Base-by-base conservation (phyloP, 345 rosid genomes). In the Raphanus sativus region DNA sequence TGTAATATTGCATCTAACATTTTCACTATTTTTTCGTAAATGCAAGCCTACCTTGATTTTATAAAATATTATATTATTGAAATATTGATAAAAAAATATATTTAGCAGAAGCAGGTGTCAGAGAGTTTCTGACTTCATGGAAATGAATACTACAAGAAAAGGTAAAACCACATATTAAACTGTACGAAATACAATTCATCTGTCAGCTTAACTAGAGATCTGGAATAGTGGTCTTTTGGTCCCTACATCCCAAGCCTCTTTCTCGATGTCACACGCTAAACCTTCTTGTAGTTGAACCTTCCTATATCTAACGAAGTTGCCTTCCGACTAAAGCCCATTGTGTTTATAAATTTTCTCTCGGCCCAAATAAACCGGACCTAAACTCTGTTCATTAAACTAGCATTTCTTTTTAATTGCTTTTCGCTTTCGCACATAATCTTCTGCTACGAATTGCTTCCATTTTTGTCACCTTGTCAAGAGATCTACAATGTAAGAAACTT, bases 1-100 rank as follows among this genome's bases (percentile, higher is more conserved):
- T 72, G 42, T 59, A 40, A 36, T 50, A 13, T 4, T 15, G 68
- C 45, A 65, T 65, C 69, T 65, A 40, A 64, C 50, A 34, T 64
- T 34, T 34, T 34, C 8, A 33, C 3, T 34, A 34, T 4, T 34
- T 33, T 63, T 5, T 64, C 34, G 10, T 34, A 64, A 17, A 64
- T 34, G 29, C 17, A 36, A 33, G 13, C 16, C 8, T 67, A 45
- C 25, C 10, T 52, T 69, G 45, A 68, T 50, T 30, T 68, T 32
- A 54, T 6, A 48, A 48, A 28, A 21, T 29, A 15, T 9, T 50
- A 15, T 10, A 8, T 50, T 26, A 5, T 21, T 8, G 8, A 26
- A 26, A 13, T 67, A 48, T 67, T 36, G 15, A 36, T n/a, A 33
- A 32, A 16, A 59, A 59, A 59, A 13, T 12, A 40, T 42, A 40